Conservation (phyloP, 805 yeast species). For the Candida nemodendra region DNA sequence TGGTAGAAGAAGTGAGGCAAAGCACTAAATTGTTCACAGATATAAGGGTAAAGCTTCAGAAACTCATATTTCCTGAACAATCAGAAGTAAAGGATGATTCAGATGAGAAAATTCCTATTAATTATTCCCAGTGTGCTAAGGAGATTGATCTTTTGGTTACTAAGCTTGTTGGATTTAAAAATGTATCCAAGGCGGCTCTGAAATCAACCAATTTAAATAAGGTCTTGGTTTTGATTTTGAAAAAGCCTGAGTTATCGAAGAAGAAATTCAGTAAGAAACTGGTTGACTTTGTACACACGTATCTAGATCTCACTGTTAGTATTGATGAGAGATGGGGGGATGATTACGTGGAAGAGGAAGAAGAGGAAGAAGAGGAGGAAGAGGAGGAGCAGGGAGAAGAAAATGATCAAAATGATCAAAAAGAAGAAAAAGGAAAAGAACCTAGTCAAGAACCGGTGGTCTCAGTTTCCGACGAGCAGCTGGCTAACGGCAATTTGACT, state of each 20-base stretch:
- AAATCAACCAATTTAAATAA: constrained; percentile 33
- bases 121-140: constrained; percentile 22
- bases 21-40: constrained; percentile 22
- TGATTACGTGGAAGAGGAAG: constrained; percentile 24
- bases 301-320: constrained; percentile 28
- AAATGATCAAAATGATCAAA: constrained; percentile 64
- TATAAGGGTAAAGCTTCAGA: constrained; percentile 27
- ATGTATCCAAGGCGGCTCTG: constrained; percentile 31
- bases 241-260: constrained; percentile 34
- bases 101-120: constrained; percentile 9
- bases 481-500: too few relatives aligned
- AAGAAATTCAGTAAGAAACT: constrained; percentile 20
- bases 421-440: too few relatives aligned
- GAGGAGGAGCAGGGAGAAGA: constrained; percentile 51
- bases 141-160: constrained; percentile 24
- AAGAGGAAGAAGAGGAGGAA: constrained; percentile 17
- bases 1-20: constrained; percentile 23
- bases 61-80: constrained; percentile 19
- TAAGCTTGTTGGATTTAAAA: constrained; percentile 20
- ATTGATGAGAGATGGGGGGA: constrained; percentile 31
- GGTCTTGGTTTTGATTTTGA: constrained; percentile 33
- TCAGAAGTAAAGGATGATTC: too few relatives aligned
- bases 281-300: constrained; percentile 20
- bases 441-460: constrained; percentile 40
- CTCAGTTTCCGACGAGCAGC: too few relatives aligned